Evolutionary conservation across 2,329 filamentous ascomycete genomes (phyloP).

Genomic region (Bipolaris zeicola): DNA sequence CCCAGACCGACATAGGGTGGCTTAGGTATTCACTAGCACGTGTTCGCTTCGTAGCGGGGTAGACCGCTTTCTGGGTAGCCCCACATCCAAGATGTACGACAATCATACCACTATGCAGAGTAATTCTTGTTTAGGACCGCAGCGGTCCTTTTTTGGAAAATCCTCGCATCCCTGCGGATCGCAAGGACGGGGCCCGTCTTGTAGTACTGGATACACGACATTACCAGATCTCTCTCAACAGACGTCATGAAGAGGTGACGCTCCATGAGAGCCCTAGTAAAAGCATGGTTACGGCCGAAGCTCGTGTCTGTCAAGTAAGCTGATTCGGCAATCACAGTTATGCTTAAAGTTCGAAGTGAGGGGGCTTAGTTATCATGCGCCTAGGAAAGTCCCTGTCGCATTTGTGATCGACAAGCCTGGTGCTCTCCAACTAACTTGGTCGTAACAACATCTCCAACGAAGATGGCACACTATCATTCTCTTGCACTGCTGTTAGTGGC

Average conservation of each 20-base stretch:
- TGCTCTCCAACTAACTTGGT: background rate
- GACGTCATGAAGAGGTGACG: background rate
- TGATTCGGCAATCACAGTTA: background rate
- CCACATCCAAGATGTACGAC: background rate
- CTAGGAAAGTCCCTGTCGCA: background rate
- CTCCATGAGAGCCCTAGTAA: background rate
- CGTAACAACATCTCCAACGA: background rate
- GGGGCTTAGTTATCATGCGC: background rate
- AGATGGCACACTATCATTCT: background rate
- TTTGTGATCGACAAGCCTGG: background rate
- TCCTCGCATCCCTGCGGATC: background rate
- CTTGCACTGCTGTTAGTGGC: no score
- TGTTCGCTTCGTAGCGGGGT: background rate
- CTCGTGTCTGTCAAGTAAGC: background rate
- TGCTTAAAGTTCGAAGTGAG: background rate
- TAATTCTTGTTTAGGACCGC: no score
- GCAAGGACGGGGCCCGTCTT: background rate
- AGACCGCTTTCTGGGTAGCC: background rate
- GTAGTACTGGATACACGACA: background rate
- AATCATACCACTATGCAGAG: background rate
- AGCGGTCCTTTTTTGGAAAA: no score
- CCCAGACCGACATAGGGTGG: background rate
- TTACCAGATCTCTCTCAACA: background rate
- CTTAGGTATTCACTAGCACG: background rate
- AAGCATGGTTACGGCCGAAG: background rate